Evolutionary conservation across 495 filamentous ascomycete genomes (phyloP).

Genomic region (Hyaloscypha hepaticicola): DNA sequence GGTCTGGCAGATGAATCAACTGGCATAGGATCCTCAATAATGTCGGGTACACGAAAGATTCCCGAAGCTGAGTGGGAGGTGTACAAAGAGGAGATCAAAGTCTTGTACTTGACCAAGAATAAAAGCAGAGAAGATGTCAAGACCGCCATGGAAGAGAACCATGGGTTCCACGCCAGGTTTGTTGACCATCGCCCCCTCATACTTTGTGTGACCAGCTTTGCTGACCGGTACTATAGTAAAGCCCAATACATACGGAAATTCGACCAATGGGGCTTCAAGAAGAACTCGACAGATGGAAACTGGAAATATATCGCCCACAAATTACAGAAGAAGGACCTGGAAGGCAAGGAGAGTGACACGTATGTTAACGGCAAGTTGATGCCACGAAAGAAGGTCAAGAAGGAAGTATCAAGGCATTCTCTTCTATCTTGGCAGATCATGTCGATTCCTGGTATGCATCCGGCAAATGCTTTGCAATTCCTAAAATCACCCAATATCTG

Average conservation of each 20-base stretch:
- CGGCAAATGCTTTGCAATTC: background rate
- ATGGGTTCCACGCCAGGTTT: slow-evolving; percentile 3
- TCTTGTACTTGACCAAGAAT: background rate
- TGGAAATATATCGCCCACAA: slow-evolving; percentile 19
- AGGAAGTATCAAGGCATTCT: slow-evolving; percentile 20
- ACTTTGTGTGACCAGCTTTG: background rate
- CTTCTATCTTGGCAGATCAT: slow-evolving; percentile 11
- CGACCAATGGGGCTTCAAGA: slow-evolving; percentile 14
- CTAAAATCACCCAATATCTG: slow-evolving; percentile 12
- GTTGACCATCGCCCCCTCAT: background rate
- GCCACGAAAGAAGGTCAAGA: slow-evolving; percentile 20
- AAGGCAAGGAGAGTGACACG: slow-evolving; percentile 21
- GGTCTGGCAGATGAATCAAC: no score
- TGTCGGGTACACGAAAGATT: background rate
- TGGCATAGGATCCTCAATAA: no score
- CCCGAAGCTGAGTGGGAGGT: background rate
- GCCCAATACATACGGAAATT: slow-evolving; percentile 22
- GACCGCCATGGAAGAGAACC: background rate
- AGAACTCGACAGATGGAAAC: slow-evolving; percentile 15
- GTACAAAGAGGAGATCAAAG: background rate
- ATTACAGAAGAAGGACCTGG: slow-evolving; percentile 12
- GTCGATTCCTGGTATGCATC: slow-evolving; percentile 4
- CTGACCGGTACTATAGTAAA: slow-evolving; percentile 9
- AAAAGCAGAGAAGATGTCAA: background rate
- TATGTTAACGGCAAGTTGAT: slow-evolving; percentile 22